These are phyloP conservation scores for Sphagnurus paluster DNA, from an alignment of 1,284 basidiomycete species.

Conservation along the genomic window DNA sequence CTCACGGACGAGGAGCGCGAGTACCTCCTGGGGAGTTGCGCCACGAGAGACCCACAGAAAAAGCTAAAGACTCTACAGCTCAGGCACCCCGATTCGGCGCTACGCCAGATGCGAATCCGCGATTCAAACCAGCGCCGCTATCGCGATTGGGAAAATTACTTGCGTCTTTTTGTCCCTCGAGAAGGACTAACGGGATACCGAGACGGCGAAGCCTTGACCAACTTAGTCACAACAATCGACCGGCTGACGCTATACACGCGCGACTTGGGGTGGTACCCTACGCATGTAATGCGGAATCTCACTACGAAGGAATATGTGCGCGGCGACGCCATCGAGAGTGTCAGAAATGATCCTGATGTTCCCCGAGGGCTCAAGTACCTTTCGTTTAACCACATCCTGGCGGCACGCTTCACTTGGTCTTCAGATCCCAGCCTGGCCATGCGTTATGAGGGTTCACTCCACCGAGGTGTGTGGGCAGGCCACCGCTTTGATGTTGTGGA, in stretches of 20 bases:
- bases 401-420: neutral
- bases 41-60: too few relatives aligned
- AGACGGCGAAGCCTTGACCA: neutral
- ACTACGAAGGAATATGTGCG: slow-evolving; percentile 2
- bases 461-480: slow-evolving; percentile 1
- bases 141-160: too few relatives aligned
- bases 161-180: neutral
- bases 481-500: neutral
- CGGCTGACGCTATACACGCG: neutral
- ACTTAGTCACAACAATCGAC: neutral
- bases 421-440: neutral
- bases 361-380: neutral
- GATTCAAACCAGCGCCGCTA: too few relatives aligned
- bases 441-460: neutral
- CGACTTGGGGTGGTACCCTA: neutral
- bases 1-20: neutral
- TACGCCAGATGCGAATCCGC: too few relatives aligned
- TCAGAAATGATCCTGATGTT: neutral
- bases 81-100: too few relatives aligned
- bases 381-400: neutral
- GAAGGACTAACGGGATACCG: neutral
- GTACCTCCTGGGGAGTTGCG: neutral
- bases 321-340: neutral
- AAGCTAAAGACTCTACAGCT: too few relatives aligned
- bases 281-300: slow-evolving; percentile 5